These are phyloP conservation scores for Lepiota brunneoincarnata DNA, from an alignment of 768 basidiomycete genomes.

Conservation along the genomic window DNA sequence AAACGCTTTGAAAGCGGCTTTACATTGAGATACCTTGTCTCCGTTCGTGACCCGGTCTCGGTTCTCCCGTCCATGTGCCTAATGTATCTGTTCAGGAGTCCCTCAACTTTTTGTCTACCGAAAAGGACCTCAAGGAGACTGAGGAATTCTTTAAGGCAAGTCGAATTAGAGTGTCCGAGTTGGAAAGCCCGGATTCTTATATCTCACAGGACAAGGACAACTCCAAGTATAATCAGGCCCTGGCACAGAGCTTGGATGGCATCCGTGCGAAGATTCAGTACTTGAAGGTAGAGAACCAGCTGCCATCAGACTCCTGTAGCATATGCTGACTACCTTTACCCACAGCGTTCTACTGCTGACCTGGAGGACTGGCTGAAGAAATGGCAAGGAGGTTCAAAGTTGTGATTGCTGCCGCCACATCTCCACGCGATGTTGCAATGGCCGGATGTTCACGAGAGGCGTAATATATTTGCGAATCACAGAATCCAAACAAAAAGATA, in stretches of 20 bases:
- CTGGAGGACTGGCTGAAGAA: constrained; percentile 50
- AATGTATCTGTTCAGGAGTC: constrained; percentile 24
- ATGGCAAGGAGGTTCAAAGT: constrained; percentile 25
- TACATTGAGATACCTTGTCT: constrained; percentile 49
- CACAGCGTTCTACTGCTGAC: constrained; percentile 58
- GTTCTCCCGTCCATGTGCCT: not conserved
- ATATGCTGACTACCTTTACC: not conserved
- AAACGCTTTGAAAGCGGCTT: constrained; percentile 73
- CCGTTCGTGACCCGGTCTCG: constrained; percentile 33
- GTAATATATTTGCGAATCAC: not conserved
- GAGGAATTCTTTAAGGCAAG: constrained; percentile 76
- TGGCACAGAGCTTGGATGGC: constrained; percentile 68
- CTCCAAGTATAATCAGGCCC: constrained; percentile 60
- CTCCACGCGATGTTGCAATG: not conserved
- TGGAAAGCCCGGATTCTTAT: constrained; percentile 20
- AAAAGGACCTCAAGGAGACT: constrained; percentile 61
- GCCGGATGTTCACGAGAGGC: not conserved
- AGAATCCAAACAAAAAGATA: not conserved
- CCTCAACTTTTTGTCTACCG: constrained; percentile 52
- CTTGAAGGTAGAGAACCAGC: constrained; percentile 45
- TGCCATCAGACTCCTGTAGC: too few relatives aligned
- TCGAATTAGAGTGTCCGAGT: constrained; percentile 10
- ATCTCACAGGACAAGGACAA: constrained; percentile 56
- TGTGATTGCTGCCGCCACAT: not conserved
- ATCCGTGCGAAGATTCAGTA: constrained; percentile 60